Percentiles rank a stretch among this genome's conserved stretches.
Conservation (phyloP, 2,329 filamentous ascomycete genomes). For the Byssothecium circinans region DNA sequence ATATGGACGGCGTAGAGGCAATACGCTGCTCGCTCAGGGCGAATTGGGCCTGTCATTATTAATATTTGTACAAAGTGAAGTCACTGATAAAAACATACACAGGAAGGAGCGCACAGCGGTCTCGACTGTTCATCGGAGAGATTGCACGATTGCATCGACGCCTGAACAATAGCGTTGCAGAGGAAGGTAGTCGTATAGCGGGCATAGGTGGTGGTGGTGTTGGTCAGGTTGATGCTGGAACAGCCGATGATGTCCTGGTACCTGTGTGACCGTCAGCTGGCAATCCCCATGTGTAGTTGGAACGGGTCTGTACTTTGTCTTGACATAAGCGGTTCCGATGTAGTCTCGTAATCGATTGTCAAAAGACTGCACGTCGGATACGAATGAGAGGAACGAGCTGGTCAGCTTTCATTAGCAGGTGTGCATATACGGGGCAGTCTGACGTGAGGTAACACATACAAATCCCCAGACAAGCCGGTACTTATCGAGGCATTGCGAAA, state of each 20-base stretch:
- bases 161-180: constrained; percentile 92
- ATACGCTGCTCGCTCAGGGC: constrained; percentile 89
- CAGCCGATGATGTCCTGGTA: constrained; percentile 84
- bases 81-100: constrained; percentile 58
- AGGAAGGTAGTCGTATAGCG: constrained; percentile 90
- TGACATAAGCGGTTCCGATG: constrained; percentile 72
- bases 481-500: constrained; percentile 74
- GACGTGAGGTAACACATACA: constrained; percentile 54
- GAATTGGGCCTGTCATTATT: constrained; percentile 66
- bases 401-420: constrained; percentile 11
- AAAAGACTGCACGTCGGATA: constrained; percentile 75
- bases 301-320: constrained; percentile 65
- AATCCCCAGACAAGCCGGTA: constrained; percentile 63
- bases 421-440: constrained; percentile 21
- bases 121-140: constrained; percentile 65
- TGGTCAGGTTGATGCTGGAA: constrained; percentile 71
- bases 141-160: constrained; percentile 71
- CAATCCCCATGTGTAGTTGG: constrained; percentile 14
- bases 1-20: constrained; percentile 71
- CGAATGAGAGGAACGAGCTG: constrained; percentile 83
- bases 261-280: constrained; percentile 56
- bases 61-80: constrained; percentile 12
- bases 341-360: constrained; percentile 74
- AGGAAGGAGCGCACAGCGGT: constrained; percentile 87
- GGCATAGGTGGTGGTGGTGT: constrained; percentile 83